Conservation (phyloP, 371 early-diverging fungal species). For the Dentiscutata heterogama region DNA sequence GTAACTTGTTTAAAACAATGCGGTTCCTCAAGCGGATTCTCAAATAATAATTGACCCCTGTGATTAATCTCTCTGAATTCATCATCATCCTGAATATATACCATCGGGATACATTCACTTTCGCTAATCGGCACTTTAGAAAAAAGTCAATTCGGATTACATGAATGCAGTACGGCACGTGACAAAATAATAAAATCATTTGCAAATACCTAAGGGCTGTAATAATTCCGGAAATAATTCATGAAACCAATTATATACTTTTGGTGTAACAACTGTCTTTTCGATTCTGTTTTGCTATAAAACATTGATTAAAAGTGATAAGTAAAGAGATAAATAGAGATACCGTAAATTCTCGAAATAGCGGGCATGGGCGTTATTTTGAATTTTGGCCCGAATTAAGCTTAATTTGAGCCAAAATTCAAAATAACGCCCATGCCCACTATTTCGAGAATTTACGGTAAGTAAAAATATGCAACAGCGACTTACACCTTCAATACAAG, state of each 20-base stretch:
- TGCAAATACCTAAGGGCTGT: constrained; percentile 6
- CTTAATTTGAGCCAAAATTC: too few relatives aligned
- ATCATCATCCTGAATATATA: neutral
- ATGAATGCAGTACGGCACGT: too few relatives aligned
- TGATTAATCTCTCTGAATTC: constrained; percentile 13
- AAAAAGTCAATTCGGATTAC: neutral
- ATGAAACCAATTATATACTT: constrained; percentile 41
- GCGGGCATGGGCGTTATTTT: too few relatives aligned
- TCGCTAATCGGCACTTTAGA: neutral
- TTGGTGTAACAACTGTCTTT: constrained; percentile 46
- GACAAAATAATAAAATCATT: neutral
- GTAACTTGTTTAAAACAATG: constrained; percentile 16
- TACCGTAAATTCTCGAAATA: too few relatives aligned
- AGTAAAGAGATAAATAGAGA: neutral
- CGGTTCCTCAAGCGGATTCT: neutral
- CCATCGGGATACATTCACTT: neutral
- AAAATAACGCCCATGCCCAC: too few relatives aligned
- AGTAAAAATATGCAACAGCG: neutral
- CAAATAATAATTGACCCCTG: neutral
- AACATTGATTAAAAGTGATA: neutral
- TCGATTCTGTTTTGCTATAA: neutral
- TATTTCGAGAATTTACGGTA: too few relatives aligned
- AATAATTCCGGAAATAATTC: constrained; percentile 35
- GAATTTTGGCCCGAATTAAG: too few relatives aligned
- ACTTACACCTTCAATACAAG: neutral